Evolutionary conservation across 257 asterid genomes (phyloP), one percentile per base, ranked within the genome.

Genomic region (Mentha longifolia): DNA sequence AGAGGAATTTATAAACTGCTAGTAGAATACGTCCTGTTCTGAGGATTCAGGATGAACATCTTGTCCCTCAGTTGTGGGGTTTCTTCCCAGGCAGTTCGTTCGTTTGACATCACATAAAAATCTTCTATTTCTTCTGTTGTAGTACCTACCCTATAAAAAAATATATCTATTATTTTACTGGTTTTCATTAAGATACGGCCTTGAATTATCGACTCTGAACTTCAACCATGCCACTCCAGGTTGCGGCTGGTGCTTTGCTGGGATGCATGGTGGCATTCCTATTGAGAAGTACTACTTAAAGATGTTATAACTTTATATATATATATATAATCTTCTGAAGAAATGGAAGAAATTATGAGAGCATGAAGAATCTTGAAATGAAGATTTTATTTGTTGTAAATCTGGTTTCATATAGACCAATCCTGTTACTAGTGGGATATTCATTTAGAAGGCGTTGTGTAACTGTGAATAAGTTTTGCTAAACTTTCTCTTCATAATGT

Each of bases 161-260:
- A 4, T 15, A 1, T n/a, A 3, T 47, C 19, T 47, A 12, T 54
- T 31, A 28, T 47, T 19, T 49, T 13, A 25, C 58, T 50, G 49
- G 67, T 63, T 64, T 58, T 16, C 8, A 19, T 16, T 19, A 61
- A 9, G 61, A 73, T 41, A 22, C 20, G 56, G 33, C 37, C 41
- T 13, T 25, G 17, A 52, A 67, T 67, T 64, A 61, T 17, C 6
- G 33, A 42, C 43, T 52, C 9, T 16, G 41, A 63, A 43, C 65
- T 16, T 51, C 5, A 6, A 74, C 39, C 58, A 17, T 57, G 67
- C 61, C 47, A 14, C 20, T 54, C 6, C 89, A 88, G 97, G 96
- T 91, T 64, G 74, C 78, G 28, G 92, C 92, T 7, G 97, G 97
- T 75, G 94, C 96, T 51, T 49, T 88, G 65, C 75, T 91, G 76